A percentile compares a stretch with the other conserved stretches of the same genome.
These are phyloP conservation scores for Sisymbrium altissimum DNA, from an alignment of 345 rosid genomes.

Conservation along the genomic window DNA sequence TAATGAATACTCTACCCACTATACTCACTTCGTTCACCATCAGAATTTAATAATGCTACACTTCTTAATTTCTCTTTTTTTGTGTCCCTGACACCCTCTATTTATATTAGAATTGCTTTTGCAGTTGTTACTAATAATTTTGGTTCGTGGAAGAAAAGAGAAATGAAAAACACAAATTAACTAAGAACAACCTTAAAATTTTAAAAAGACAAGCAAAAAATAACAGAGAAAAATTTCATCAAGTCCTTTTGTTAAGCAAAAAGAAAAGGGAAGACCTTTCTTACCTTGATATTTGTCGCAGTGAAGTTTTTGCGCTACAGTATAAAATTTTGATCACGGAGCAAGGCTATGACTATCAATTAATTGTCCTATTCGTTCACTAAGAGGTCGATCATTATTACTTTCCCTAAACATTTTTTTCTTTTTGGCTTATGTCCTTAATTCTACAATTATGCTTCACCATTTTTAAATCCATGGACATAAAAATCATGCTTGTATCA, in stretches of 20 bases:
- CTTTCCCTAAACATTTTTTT: background rate
- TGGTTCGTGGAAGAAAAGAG: no score
- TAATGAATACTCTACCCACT: background rate
- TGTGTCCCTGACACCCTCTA: background rate
- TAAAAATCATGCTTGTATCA: background rate
- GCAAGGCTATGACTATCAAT: background rate
- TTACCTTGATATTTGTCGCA: background rate
- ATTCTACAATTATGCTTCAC: background rate
- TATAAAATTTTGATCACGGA: background rate
- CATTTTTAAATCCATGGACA: background rate
- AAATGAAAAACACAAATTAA: background rate
- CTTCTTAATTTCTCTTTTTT: background rate
- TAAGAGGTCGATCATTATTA: background rate
- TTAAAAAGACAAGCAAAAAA: no score
- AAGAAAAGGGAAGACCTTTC: no score
- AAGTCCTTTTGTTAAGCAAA: no score
- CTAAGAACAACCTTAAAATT: background rate
- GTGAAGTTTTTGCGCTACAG: no score
- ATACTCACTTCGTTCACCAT: background rate
- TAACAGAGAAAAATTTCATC: no score
- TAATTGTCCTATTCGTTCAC: background rate
- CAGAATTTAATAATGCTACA: background rate
- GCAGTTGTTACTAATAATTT: background rate
- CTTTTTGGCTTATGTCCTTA: background rate
- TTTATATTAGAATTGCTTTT: background rate